Base-by-base conservation (phyloP, 1,284 basidiomycete species). In the Microbotryum saponariae region DNA sequence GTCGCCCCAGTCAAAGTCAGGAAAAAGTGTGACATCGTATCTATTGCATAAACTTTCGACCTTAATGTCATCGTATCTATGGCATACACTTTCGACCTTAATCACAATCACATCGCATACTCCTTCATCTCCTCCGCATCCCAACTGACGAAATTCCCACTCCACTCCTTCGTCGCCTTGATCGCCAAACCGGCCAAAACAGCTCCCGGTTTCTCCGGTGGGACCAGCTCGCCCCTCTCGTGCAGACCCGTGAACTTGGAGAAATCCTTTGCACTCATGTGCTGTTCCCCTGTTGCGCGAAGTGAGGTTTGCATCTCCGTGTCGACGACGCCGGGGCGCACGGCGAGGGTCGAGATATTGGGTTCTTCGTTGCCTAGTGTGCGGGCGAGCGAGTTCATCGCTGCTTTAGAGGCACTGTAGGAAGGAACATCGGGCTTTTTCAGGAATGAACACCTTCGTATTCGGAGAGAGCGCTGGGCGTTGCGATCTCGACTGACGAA, bases 271-370 rank as follows among this genome's bases (percentile, higher is more conserved):
- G 79, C 68, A 6, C 76, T 69, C 82, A 91, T 85, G 59, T 72
- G 65, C 2, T 62, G 64, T 0, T 64, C 70, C n/a, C 77, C 77
- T 37, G 65, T 49, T 20, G 65, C 62, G 6, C 71, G 54, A 29
- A 72, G 65, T 16, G 56, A 61, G 6, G 51, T 45, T 50, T 71
- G 71, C 71, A 73, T 72, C 20, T 56, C 56, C 3, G 63, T 77
- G 55, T 91, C 85, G 12, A 93, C 89, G 74, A 86, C 86, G 21
- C 91, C 91, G 0, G 91, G 91, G 1, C 90, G 82, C 2, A 94
- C 70, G 7, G 90, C 86, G 33, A 93, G 80, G 14, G 82, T 83
- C 3, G 82, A 80, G n/a, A 94, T 76, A 23, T 79, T 76, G 4
- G 83, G 81, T 73, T 94, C 90, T 74, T 93, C 91, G 65, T 83